phyloP scores from a whole-genome alignment of 1,284 basidiomycete species.

The Naganishia cerealis region DNA sequence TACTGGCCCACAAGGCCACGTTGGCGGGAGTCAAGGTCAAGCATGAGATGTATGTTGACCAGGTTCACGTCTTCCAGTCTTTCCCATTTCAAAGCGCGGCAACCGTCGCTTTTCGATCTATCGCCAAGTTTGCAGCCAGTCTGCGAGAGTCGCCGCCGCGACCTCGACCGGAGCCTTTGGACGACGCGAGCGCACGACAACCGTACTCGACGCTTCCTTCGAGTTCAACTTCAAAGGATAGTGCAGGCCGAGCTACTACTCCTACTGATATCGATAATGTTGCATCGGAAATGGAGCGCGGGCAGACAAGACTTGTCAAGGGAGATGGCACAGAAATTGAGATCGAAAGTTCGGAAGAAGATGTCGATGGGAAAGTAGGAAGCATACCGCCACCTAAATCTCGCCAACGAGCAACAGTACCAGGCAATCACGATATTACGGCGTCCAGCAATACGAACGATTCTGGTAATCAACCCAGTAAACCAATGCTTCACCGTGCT shows the following conservation, averaged over 20 bases:
- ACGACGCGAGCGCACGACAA: background rate
- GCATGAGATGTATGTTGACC: slow-evolving; percentile 91
- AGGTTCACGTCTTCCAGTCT: slow-evolving; percentile 85
- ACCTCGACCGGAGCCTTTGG: background rate
- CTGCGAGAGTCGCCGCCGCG: slow-evolving; percentile 46
- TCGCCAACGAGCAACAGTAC: background rate
- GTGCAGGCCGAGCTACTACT: slow-evolving; percentile 4
- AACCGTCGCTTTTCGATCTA: slow-evolving; percentile 71
- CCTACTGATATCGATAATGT: slow-evolving; percentile 30
- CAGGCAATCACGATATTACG: background rate
- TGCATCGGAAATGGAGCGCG: slow-evolving; percentile 30
- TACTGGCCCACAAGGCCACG: slow-evolving; percentile 92
- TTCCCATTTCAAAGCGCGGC: slow-evolving; percentile 78
- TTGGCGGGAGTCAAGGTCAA: slow-evolving; percentile 82
- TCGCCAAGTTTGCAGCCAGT: slow-evolving; percentile 70
- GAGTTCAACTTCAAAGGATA: background rate
- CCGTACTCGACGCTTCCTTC: background rate
- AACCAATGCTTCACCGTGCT: slow-evolving; percentile 8
- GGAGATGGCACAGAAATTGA: slow-evolving; percentile 34
- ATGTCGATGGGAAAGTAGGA: background rate
- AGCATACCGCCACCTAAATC: background rate
- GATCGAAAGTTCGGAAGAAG: slow-evolving; percentile 7
- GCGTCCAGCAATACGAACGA: background rate
- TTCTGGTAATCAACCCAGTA: background rate
- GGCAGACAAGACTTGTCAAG: slow-evolving; percentile 30